A percentile compares a stretch with the other conserved stretches of the same genome.
These are phyloP conservation scores for Cystofilobasidium bisporidii DNA, from an alignment of 768 basidiomycete species.

Conservation along the genomic window DNA sequence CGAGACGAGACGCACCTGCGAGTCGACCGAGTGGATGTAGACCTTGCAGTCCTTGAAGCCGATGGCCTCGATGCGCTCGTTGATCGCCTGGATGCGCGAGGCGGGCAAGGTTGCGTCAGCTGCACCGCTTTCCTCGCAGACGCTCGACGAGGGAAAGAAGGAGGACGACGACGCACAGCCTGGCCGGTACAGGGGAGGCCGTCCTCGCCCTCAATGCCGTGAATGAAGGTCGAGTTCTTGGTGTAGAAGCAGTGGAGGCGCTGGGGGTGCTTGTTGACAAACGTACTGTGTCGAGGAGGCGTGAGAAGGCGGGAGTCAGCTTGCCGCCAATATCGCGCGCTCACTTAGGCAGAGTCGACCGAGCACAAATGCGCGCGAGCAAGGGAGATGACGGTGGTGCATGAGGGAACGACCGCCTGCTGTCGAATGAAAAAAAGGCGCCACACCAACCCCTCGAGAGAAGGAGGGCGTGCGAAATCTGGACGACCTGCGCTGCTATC, in stretches of 20 bases:
- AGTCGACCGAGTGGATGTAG: slow-evolving; percentile 96
- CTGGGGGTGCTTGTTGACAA: slow-evolving; percentile 93
- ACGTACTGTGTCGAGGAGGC: slow-evolving; percentile 48
- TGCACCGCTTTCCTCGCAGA: neutral
- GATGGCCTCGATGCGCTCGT: slow-evolving; percentile 87
- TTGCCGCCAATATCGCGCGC: no score
- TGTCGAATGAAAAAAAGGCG: no score
- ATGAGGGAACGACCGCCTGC: no score
- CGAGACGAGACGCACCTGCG: slow-evolving; percentile 51
- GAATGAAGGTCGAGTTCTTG: slow-evolving; percentile 92
- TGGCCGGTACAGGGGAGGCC: slow-evolving; percentile 80
- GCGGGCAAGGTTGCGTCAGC: neutral
- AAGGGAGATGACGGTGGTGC: no score
- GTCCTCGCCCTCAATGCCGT: slow-evolving; percentile 96
- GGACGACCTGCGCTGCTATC: no score
- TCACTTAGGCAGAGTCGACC: no score
- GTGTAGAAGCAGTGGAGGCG: slow-evolving; percentile 98
- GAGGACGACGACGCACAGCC: slow-evolving; percentile 44
- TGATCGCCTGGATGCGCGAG: slow-evolving; percentile 64
- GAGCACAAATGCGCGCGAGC: no score
- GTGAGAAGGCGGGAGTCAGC: neutral
- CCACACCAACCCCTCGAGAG: no score
- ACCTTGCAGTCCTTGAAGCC: slow-evolving; percentile 96
- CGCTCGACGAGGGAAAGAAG: neutral
- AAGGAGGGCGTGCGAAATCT: no score